A percentile compares a stretch with the other conserved stretches of the same genome.
phyloP scores from a whole-genome alignment of 352 stramenopile species.

The Phytophthora brassicae region DNA sequence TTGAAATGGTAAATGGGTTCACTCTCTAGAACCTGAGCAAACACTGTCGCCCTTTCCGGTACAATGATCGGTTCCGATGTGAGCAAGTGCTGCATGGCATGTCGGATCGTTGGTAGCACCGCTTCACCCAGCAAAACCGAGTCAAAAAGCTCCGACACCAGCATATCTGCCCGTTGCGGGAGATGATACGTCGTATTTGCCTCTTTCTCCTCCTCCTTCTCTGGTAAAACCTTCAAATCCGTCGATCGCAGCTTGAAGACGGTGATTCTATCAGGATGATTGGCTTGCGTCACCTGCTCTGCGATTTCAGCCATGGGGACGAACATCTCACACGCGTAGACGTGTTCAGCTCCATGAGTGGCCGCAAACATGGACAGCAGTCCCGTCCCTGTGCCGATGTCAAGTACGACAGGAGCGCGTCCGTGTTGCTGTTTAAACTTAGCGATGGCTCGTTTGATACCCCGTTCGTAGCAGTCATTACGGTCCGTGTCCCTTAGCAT shows the following conservation, averaged over 20 bases:
- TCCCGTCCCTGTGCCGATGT: conserved; percentile 83
- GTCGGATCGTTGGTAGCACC: conserved; percentile 81
- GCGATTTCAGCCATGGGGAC: conserved; percentile 83
- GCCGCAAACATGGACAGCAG: conserved; percentile 90
- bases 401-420: conserved; percentile 64
- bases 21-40: conserved; percentile 70
- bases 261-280: conserved; percentile 75
- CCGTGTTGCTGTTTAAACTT: conserved; percentile 45
- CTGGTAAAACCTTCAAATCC: conserved; percentile 48
- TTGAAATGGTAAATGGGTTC: conserved; percentile 71
- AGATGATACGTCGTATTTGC: conserved; percentile 38
- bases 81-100: conserved; percentile 74
- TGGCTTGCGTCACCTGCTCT: conserved; percentile 60
- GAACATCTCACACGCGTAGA: conserved; percentile 94
- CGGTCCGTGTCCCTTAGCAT: conserved; percentile 82
- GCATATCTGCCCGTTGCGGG: conserved; percentile 78
- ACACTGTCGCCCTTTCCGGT: conserved; percentile 65
- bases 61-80: conserved; percentile 61
- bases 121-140: conserved; percentile 89
- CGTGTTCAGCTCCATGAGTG: conserved; percentile 79
- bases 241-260: conserved; percentile 78
- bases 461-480: conserved; percentile 78
- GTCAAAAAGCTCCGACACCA: conserved; percentile 94
- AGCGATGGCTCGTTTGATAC: conserved; percentile 63
- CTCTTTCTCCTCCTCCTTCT: conserved; percentile 11